Conservation (phyloP, 495 filamentous ascomycete species). For the Xylaria flabelliformis region DNA sequence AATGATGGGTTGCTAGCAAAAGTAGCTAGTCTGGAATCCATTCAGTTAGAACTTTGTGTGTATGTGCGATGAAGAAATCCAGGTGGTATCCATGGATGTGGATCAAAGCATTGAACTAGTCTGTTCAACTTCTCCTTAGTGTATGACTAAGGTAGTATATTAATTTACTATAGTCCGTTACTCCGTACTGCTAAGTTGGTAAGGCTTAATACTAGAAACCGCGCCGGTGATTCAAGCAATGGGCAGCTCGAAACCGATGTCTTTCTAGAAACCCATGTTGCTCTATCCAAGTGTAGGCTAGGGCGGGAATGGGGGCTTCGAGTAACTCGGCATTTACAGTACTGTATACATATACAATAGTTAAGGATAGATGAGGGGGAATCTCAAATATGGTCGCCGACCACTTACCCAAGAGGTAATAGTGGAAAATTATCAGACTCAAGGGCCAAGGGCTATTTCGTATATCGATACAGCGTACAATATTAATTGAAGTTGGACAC, state of each 20-base stretch:
- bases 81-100: neutral
- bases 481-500: neutral
- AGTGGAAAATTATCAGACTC: neutral
- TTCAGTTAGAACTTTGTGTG: neutral
- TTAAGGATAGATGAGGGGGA: too few species aligned
- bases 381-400: neutral
- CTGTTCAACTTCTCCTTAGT: neutral
- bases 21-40: neutral
- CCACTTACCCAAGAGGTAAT: neutral
- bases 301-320: neutral
- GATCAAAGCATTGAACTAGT: neutral
- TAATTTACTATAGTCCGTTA: neutral
- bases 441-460: neutral
- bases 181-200: neutral
- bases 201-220: neutral
- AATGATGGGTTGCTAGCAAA: neutral
- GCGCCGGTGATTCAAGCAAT: constrained; percentile 1
- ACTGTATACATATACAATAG: too few species aligned
- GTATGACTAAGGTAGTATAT: neutral
- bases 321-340: neutral
- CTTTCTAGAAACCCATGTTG: neutral
- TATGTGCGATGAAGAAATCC: neutral
- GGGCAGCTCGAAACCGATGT: neutral
- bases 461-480: too few species aligned
- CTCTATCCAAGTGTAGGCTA: neutral